These are phyloP conservation scores for Trametes polyzona DNA, from an alignment of 1,284 basidiomycete genomes.

Conservation along the genomic window DNA sequence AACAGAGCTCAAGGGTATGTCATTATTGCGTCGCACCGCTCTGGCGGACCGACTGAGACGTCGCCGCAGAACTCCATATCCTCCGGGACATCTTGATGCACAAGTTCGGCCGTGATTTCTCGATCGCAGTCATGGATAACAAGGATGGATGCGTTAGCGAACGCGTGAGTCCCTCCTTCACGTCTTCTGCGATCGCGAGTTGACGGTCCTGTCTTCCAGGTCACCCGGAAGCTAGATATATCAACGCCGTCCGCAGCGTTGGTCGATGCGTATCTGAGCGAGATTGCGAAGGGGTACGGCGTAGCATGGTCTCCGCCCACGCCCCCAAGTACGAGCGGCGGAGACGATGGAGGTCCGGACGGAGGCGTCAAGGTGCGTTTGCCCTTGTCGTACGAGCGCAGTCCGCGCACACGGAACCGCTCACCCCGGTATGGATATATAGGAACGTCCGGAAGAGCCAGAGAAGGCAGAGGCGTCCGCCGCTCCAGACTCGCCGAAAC, in stretches of 20 bases:
- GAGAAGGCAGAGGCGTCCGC: slow-evolving; percentile 10
- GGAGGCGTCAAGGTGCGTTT: slow-evolving; percentile 41
- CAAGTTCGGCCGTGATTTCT: slow-evolving; percentile 88
- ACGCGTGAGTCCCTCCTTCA: slow-evolving; percentile 57
- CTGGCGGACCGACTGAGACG: neutral
- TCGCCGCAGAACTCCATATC: slow-evolving; percentile 77
- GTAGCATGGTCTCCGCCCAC: slow-evolving; percentile 66
- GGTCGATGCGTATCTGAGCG: slow-evolving; percentile 85
- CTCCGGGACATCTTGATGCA: slow-evolving; percentile 94
- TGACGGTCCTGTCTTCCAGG: slow-evolving; percentile 45
- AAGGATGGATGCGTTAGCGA: slow-evolving; percentile 78
- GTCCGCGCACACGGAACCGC: slow-evolving; percentile 1
- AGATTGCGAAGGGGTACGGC: slow-evolving; percentile 88
- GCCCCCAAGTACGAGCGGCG: slow-evolving; percentile 29
- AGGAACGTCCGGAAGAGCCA: slow-evolving; percentile 21
- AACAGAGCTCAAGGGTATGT: slow-evolving; percentile 85
- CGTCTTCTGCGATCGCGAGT: neutral
- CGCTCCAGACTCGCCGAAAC: slow-evolving; percentile 24
- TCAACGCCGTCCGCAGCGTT: slow-evolving; percentile 74
- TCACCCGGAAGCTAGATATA: slow-evolving; percentile 72
- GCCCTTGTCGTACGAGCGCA: neutral
- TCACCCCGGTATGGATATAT: neutral
- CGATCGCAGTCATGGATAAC: slow-evolving; percentile 83
- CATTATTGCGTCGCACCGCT: neutral
- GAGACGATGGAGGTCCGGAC: slow-evolving; percentile 35